phyloP scores from a whole-genome alignment of 768 basidiomycete species.

The Tylopilus vinaceipallidus region DNA sequence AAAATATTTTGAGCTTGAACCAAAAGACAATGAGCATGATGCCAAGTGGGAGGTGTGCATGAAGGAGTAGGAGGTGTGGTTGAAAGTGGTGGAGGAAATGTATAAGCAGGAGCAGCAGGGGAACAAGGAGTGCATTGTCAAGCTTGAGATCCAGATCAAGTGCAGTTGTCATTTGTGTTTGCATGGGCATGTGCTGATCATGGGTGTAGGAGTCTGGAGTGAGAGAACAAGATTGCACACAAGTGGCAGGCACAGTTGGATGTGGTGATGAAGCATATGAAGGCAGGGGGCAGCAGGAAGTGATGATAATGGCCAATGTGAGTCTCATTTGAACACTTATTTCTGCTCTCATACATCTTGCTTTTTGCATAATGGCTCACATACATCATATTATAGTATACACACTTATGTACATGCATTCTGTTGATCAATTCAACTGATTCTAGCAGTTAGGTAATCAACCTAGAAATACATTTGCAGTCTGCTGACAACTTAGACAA shows the following conservation, averaged over 20 bases:
- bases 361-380: conserved; percentile 8
- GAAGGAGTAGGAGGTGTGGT: conserved; percentile 80
- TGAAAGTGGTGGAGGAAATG: conserved; percentile 85
- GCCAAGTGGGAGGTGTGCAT: conserved; percentile 94
- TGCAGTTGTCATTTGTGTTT: conserved; percentile 48
- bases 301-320: conserved; percentile 20
- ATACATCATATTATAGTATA: conserved; percentile 18
- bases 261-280: conserved; percentile 30
- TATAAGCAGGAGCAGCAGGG: conserved; percentile 94
- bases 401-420: conserved; percentile 10
- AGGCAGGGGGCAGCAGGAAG: conserved; percentile 10
- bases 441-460: no score
- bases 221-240: conserved; percentile 76
- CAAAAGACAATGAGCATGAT: conserved; percentile 73
- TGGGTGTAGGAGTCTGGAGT: conserved; percentile 70
- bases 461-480: no score
- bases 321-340: background rate
- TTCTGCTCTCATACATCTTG: conserved; percentile 3
- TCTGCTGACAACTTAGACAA: no score
- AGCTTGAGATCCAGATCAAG: conserved; percentile 74
- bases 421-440: conserved; percentile 9
- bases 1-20: conserved; percentile 73
- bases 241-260: conserved; percentile 52
- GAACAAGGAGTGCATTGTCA: conserved; percentile 77
- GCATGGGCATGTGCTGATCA: background rate